These are phyloP conservation scores for Eucalyptus microcorys DNA, from an alignment of 345 rosid genomes.

Conservation along the genomic window DNA sequence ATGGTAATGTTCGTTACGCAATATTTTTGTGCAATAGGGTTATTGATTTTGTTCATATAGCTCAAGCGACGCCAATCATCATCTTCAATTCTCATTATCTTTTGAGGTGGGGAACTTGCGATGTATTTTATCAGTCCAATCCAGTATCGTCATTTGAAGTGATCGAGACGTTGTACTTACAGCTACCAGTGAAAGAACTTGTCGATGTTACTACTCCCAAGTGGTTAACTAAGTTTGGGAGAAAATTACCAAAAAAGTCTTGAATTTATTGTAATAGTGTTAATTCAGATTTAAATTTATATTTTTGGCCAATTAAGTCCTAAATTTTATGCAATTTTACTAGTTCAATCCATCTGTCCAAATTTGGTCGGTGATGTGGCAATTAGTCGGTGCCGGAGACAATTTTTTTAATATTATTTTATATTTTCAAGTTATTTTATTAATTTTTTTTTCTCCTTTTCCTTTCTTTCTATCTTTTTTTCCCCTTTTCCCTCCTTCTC, in stretches of 20 bases:
- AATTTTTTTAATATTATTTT: no score
- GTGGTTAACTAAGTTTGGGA: background rate
- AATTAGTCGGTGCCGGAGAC: no score
- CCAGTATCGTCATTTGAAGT: background rate
- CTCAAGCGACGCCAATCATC: background rate
- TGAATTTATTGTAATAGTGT: no score
- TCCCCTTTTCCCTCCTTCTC: no score
- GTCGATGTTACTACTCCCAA: background rate
- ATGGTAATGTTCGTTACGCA: background rate
- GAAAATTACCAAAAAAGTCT: no score
- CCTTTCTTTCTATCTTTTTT: no score
- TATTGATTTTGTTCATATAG: background rate
- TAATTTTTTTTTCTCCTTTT: no score
- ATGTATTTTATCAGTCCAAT: background rate
- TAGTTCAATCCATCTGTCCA: rapidly evolving
- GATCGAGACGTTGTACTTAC: background rate
- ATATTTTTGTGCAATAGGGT: background rate
- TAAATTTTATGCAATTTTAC: no score
- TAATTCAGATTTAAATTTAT: no score
- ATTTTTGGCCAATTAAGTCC: no score
- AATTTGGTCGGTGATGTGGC: no score
- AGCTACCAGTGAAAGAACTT: background rate
- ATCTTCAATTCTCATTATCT: background rate
- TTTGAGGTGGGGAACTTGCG: background rate
- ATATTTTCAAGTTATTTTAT: no score